Conservation (phyloP, 306 rosid genomes). For the Vicia villosa region DNA sequence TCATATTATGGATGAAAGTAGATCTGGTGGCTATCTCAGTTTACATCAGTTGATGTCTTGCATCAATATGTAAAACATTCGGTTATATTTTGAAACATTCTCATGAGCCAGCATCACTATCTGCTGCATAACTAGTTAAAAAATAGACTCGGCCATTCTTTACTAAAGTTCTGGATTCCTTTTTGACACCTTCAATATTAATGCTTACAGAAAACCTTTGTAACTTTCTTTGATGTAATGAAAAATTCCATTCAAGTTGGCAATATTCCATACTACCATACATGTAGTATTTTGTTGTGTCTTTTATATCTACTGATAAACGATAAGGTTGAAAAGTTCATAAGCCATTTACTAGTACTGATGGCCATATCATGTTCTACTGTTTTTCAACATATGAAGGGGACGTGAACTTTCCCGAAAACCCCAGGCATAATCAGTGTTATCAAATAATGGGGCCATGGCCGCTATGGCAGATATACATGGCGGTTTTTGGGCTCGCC, state of each 20-base stretch:
- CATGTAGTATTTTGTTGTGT: constrained; percentile 20
- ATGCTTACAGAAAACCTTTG: not conserved
- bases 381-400: constrained; percentile 16
- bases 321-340: constrained; percentile 1
- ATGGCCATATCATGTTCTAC: not conserved
- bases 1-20: not conserved
- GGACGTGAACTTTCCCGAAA: constrained; percentile 4
- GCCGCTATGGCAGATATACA: no score
- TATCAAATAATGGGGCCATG: no score
- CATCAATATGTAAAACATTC: constrained; percentile 10
- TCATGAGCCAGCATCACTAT: constrained; percentile 15
- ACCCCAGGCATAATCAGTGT: not conserved
- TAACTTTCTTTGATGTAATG: constrained; percentile 24
- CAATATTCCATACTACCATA: not conserved
- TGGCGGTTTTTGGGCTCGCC: no score
- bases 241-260: not conserved
- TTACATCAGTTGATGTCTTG: not conserved
- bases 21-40: not conserved
- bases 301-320: constrained; percentile 27
- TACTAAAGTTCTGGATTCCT: not conserved
- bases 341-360: constrained; percentile 6
- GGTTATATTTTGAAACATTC: constrained; percentile 10
- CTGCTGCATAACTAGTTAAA: constrained; percentile 7
- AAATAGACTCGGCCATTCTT: no score
- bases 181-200: constrained; percentile 8